phyloP scores from a whole-genome alignment of 192 early-diverging fungal genomes.

The Coemansia sp. region DNA sequence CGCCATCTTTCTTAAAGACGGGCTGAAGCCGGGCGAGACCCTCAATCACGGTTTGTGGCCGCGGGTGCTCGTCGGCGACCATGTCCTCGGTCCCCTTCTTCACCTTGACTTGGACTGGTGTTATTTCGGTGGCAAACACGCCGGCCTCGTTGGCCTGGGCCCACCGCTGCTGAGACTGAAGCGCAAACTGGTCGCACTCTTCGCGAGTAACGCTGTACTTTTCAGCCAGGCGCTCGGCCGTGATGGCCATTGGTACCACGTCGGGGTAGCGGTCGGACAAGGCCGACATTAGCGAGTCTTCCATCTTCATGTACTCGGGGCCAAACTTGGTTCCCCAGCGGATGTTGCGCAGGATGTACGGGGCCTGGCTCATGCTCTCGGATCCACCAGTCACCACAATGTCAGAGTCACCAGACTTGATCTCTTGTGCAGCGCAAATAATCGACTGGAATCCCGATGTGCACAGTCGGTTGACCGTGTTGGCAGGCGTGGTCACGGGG shows the following conservation, averaged over 20 bases:
- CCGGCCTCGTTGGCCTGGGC: constrained; percentile 75
- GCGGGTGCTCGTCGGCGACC: constrained; percentile 83
- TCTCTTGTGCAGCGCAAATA: constrained; percentile 93
- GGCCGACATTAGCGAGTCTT: constrained; percentile 84
- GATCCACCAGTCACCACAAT: constrained; percentile 87
- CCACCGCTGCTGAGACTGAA: constrained; percentile 85
- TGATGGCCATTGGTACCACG: constrained; percentile 88
- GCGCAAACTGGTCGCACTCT: constrained; percentile 84
- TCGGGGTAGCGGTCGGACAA: constrained; percentile 85
- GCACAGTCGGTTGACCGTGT: constrained; percentile 95
- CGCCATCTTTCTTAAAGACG: constrained; percentile 89
- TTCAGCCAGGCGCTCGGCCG: constrained; percentile 87
- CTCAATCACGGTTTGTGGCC: constrained; percentile 82
- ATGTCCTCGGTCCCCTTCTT: constrained; percentile 69
- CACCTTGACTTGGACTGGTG: constrained; percentile 78
- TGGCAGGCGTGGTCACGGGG: constrained; percentile 80
- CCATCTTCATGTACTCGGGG: constrained; percentile 77
- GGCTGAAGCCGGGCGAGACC: constrained; percentile 73
- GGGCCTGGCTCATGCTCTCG: constrained; percentile 94
- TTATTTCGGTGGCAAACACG: constrained; percentile 79
- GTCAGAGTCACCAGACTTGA: constrained; percentile 76
- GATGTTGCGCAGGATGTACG: constrained; percentile 77
- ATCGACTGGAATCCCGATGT: constrained; percentile 95
- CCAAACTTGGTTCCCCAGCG: constrained; percentile 89
- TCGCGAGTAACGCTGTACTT: constrained; percentile 80